These are phyloP conservation scores for Prunella vulgaris DNA, from an alignment of 257 asterid species.

Conservation along the genomic window DNA sequence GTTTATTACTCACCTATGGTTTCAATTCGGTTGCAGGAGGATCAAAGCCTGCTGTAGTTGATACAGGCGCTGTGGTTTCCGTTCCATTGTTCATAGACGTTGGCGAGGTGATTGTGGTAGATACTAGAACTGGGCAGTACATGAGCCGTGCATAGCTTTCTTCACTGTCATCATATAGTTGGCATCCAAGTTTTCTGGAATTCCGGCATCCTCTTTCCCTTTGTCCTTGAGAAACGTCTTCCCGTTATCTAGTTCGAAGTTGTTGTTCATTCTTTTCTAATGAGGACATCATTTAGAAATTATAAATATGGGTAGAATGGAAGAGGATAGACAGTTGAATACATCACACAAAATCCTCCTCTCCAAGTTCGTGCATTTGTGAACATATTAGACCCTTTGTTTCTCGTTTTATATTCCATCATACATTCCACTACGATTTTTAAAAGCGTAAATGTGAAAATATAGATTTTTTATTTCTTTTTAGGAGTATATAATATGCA, in stretches of 20 bases:
- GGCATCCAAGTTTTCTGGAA: not conserved
- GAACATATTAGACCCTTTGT: not conserved
- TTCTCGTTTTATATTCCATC: not conserved
- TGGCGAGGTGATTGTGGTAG: conserved; percentile 70
- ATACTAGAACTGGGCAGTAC: conserved; percentile 92
- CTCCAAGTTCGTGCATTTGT: not conserved
- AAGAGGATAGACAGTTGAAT: not conserved
- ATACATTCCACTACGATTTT: not conserved
- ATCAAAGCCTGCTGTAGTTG: conserved; percentile 81
- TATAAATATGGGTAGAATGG: not conserved
- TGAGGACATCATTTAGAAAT: not conserved
- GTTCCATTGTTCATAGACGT: conserved; percentile 75
- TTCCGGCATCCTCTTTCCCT: conserved; percentile 21
- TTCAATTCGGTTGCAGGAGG: conserved; percentile 60
- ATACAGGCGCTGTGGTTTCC: conserved; percentile 82
- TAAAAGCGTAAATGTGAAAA: not conserved
- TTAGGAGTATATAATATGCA: no score
- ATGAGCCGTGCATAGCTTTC: conserved; percentile 79
- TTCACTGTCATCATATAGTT: conserved; percentile 6
- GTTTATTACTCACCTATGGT: conserved; percentile 5
- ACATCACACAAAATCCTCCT: not conserved
- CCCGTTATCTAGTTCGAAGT: not conserved
- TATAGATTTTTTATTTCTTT: no score
- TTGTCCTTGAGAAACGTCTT: conserved; percentile 18
- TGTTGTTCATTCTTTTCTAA: not conserved